A percentile compares a stretch with the other conserved stretches of the same genome.
phyloP scores from a whole-genome alignment of 2,329 filamentous ascomycete genomes.

The Alternaria dauci region DNA sequence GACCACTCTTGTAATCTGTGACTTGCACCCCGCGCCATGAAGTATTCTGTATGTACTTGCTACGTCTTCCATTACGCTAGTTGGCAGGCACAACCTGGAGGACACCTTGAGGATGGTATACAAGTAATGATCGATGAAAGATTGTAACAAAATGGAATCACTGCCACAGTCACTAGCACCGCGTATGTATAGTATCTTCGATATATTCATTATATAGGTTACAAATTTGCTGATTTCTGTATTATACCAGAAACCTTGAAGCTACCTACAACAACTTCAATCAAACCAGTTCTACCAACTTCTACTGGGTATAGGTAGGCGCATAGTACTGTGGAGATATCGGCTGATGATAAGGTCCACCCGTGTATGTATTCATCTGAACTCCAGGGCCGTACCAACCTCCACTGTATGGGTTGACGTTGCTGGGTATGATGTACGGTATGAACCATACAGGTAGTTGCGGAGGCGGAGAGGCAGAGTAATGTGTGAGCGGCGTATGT shows the following conservation, averaged over 20 bases:
- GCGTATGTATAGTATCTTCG: background rate
- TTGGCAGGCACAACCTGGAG: background rate
- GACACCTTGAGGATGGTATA: background rate
- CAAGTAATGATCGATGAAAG: background rate
- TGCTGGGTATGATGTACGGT: background rate
- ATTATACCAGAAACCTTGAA: background rate
- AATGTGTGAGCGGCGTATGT: background rate
- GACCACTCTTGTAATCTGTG: no score
- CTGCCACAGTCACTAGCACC: background rate
- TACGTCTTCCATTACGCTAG: background rate
- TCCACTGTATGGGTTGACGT: background rate
- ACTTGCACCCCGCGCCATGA: no score
- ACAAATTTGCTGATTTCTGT: background rate
- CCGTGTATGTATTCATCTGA: background rate
- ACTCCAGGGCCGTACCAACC: background rate
- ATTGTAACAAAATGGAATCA: background rate
- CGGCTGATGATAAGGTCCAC: background rate
- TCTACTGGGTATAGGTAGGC: background rate
- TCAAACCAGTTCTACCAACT: background rate
- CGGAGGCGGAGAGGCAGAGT: no score
- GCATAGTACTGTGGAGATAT: background rate
- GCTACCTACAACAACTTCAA: background rate
- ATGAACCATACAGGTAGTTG: background rate
- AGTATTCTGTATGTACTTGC: no score
- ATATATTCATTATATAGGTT: background rate